phyloP scores from a whole-genome alignment of 352 stramenopile genomes.

The Globisporangium nunn region DNA sequence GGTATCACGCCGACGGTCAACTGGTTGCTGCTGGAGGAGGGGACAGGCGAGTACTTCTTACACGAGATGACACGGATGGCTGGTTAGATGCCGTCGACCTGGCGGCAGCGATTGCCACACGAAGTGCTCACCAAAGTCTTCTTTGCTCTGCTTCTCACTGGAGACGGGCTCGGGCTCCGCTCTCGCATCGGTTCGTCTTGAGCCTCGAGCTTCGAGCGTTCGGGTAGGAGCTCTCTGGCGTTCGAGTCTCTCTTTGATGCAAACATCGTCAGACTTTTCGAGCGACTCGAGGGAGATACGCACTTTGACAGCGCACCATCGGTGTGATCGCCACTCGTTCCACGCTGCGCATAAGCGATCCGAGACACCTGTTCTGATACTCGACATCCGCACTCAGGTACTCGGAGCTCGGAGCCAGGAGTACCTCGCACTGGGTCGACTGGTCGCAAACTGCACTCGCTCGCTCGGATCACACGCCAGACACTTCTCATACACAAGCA shows the following conservation, averaged over 20 bases:
- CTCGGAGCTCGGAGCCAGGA: background rate
- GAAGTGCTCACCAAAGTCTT: background rate
- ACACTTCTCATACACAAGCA: background rate
- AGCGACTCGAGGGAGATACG: background rate
- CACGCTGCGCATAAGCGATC: background rate
- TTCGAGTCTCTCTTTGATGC: background rate
- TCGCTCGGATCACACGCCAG: background rate
- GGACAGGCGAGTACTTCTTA: background rate
- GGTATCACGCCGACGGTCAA: background rate
- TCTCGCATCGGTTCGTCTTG: background rate
- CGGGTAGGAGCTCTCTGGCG: background rate
- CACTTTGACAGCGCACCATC: background rate
- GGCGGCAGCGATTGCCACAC: background rate
- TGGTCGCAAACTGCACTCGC: conserved; percentile 10
- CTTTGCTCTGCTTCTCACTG: background rate
- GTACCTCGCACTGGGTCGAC: conserved; percentile 9
- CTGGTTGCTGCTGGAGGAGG: background rate
- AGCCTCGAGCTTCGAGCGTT: background rate
- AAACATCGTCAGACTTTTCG: background rate
- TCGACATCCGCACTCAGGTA: background rate
- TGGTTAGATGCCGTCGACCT: background rate
- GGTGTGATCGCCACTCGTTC: conserved; percentile 1
- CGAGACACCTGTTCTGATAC: background rate
- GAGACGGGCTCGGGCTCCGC: background rate
- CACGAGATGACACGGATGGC: background rate